A percentile compares a stretch with the other conserved stretches of the same genome.
phyloP scores from a whole-genome alignment of 352 stramenopile species.

The Achlya hypogyna region DNA sequence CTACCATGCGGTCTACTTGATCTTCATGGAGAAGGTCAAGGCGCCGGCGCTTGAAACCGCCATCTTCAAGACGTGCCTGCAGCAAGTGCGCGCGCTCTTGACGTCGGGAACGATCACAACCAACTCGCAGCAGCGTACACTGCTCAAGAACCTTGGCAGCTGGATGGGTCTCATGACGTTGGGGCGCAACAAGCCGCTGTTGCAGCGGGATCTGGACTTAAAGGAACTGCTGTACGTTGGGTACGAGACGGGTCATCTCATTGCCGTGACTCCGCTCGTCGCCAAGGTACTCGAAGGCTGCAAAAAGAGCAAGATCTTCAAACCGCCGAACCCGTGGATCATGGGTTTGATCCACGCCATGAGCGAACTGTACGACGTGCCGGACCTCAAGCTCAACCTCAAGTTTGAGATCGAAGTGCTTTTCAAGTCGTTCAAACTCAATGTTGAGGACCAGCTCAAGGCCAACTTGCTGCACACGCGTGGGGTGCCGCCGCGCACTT shows the following conservation, averaged over 20 bases:
- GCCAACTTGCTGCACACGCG: constrained; percentile 86
- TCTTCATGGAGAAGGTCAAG: constrained; percentile 96
- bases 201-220: constrained; percentile 97
- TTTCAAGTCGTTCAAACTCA: constrained; percentile 98
- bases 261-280: constrained; percentile 97
- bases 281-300: constrained; percentile 98
- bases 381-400: constrained; percentile 99
- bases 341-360: constrained; percentile 98
- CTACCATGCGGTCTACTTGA: constrained; percentile 96
- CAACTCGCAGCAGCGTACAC: constrained; percentile 94
- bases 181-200: constrained; percentile 94
- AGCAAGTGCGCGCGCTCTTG: constrained; percentile 94
- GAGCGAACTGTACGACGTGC: constrained; percentile 96
- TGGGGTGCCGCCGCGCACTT: constrained; percentile 85
- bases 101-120: constrained; percentile 97
- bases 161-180: constrained; percentile 98
- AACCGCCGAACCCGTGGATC: constrained; percentile 97
- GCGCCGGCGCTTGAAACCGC: constrained; percentile 86
- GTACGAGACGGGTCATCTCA: constrained; percentile 93
- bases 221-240: constrained; percentile 97
- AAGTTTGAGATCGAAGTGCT: constrained; percentile 99
- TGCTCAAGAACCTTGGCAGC: constrained; percentile 98
- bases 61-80: constrained; percentile 92
- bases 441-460: constrained; percentile 94
- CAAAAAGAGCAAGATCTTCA: constrained; percentile 97